A percentile compares a stretch with the other conserved stretches of the same genome.
These are phyloP conservation scores for Abortiporus biennis DNA, from an alignment of 1,284 basidiomycete species.

Conservation along the genomic window DNA sequence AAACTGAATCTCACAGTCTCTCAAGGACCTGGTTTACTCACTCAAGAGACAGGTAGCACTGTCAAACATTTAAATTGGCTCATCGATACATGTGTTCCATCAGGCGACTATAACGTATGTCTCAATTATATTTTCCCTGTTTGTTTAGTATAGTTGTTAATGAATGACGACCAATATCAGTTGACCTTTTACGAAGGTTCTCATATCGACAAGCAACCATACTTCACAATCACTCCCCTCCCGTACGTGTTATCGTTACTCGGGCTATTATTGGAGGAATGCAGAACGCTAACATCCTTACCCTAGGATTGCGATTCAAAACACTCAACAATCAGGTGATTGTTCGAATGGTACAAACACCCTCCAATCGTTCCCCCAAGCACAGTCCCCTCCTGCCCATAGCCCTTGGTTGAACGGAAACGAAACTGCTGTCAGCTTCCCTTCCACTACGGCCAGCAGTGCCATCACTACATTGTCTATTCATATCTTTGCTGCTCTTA, in stretches of 20 bases:
- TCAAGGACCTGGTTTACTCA: constrained; percentile 31
- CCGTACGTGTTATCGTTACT: constrained; percentile 19
- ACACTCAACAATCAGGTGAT: constrained; percentile 22
- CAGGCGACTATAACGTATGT: constrained; percentile 43
- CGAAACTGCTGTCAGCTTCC: constrained; percentile 15
- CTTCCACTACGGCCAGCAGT: constrained; percentile 12
- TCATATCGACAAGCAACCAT: constrained; percentile 29
- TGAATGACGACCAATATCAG: constrained; percentile 18
- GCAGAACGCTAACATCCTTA: background rate
- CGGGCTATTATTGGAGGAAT: no score
- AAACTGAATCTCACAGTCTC: constrained; percentile 43
- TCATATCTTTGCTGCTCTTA: no score
- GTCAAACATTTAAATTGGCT: constrained; percentile 42
- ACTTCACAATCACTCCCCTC: constrained; percentile 41
- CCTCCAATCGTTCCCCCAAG: constrained; percentile 32
- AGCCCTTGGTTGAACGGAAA: constrained; percentile 22
- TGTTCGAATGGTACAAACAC: constrained; percentile 31
- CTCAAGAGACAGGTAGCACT: constrained; percentile 34
- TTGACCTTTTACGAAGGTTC: constrained; percentile 45
- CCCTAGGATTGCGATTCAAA: constrained; percentile 30
- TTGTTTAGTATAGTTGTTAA: background rate
- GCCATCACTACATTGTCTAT: background rate
- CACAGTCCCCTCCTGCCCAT: constrained; percentile 19
- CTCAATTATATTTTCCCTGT: background rate
- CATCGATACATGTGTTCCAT: constrained; percentile 36